Conservation (phyloP, 1,284 basidiomycete species). For the Tetrapyrgos nigripes region DNA sequence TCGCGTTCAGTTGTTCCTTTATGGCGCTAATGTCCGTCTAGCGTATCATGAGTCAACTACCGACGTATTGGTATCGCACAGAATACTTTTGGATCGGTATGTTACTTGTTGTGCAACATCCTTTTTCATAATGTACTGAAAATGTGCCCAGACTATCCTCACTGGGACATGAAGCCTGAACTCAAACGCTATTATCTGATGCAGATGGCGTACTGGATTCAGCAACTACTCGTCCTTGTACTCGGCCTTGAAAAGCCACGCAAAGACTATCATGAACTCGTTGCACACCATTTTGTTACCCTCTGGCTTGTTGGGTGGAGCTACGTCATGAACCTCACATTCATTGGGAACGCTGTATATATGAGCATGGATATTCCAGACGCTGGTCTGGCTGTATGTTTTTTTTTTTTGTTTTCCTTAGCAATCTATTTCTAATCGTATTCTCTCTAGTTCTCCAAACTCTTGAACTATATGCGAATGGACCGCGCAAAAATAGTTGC, state of each 20-base stretch:
- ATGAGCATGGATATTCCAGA: constrained; percentile 98
- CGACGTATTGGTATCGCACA: constrained; percentile 91
- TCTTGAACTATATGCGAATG: constrained; percentile 85
- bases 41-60: constrained; percentile 87
- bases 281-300: constrained; percentile 91
- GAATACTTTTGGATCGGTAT: constrained; percentile 83
- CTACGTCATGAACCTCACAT: constrained; percentile 82
- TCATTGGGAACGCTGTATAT: constrained; percentile 93
- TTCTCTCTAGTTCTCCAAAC: constrained; percentile 74
- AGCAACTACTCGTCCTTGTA: constrained; percentile 90
- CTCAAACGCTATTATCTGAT: constrained; percentile 94
- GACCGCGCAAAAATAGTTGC: constrained; percentile 67
- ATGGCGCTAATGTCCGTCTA: constrained; percentile 32
- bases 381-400: constrained; percentile 82
- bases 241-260: constrained; percentile 92
- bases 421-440: background rate
- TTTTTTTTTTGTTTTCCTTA: constrained; percentile 3
- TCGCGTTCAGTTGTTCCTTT: background rate
- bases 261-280: constrained; percentile 89
- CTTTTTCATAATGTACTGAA: constrained; percentile 6
- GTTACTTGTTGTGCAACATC: too few relatives aligned
- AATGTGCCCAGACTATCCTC: constrained; percentile 76
- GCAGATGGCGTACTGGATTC: constrained; percentile 92
- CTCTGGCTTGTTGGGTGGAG: constrained; percentile 97
- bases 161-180: constrained; percentile 86